phyloP scores from a whole-genome alignment of 495 filamentous ascomycete species.

The Neurospora sp. region DNA sequence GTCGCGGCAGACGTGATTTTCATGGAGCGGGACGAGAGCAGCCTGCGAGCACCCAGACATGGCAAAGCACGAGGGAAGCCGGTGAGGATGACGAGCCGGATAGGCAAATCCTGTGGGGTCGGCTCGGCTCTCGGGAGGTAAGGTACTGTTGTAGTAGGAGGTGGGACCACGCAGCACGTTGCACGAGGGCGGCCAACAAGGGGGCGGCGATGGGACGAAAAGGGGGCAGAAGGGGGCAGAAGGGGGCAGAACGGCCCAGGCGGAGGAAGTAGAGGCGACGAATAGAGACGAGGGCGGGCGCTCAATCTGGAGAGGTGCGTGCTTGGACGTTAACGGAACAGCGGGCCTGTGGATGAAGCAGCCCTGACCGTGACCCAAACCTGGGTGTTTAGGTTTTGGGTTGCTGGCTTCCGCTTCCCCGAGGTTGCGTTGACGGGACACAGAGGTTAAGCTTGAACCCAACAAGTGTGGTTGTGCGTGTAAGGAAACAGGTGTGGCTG shows the following conservation, averaged over 20 bases:
- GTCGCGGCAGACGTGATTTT: neutral
- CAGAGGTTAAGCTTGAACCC: neutral
- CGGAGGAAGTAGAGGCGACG: neutral
- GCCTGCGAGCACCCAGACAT: neutral
- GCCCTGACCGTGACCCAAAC: neutral
- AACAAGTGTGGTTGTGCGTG: neutral
- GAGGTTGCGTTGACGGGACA: neutral
- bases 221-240: neutral
- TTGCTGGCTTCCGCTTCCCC: neutral
- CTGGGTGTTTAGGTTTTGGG: neutral
- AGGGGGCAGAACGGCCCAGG: neutral
- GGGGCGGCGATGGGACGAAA: neutral
- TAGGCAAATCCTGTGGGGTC: neutral
- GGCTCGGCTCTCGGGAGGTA: neutral
- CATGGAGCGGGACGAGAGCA: neutral
- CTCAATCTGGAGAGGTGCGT: neutral
- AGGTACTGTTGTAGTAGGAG: neutral
- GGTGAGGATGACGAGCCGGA: neutral
- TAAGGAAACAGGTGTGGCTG: neutral
- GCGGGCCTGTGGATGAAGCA: neutral
- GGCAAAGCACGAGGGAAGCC: neutral
- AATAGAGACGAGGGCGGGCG: neutral
- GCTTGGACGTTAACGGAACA: neutral
- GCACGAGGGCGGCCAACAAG: neutral
- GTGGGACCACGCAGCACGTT: neutral